phyloP scores from a whole-genome alignment of 257 asterid genomes.

The Echium plantagineum region DNA sequence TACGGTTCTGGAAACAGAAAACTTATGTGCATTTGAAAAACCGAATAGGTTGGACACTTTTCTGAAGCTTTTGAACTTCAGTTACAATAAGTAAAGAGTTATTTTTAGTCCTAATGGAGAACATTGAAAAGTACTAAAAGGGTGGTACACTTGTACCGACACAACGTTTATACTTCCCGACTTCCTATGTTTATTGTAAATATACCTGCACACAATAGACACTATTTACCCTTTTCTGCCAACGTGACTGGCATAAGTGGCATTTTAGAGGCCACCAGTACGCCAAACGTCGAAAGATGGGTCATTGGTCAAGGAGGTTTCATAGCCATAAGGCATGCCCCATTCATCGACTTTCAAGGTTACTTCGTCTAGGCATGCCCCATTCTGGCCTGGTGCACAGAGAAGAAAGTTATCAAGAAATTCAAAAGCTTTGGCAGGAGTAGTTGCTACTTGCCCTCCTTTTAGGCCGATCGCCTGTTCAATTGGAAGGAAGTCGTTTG shows the following conservation, averaged over 20 bases:
- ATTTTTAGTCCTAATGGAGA: too few species aligned
- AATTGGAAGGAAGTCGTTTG: background rate
- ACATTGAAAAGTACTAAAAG: too few species aligned
- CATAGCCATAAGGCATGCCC: slow-evolving; percentile 24
- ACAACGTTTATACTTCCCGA: background rate
- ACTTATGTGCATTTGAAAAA: too few species aligned
- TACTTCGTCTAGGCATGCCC: slow-evolving; percentile 15
- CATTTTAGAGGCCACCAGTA: background rate
- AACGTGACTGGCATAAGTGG: background rate
- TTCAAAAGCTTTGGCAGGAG: background rate
- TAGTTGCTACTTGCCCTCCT: background rate
- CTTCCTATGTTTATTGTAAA: background rate
- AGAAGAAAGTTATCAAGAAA: background rate
- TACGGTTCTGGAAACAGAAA: too few species aligned
- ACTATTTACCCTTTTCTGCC: background rate
- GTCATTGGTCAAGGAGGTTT: slow-evolving; percentile 26
- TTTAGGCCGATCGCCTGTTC: background rate
- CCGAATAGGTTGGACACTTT: background rate
- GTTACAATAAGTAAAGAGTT: too few species aligned
- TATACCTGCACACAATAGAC: background rate
- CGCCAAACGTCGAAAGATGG: slow-evolving; percentile 21
- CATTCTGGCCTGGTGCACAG: slow-evolving; percentile 2
- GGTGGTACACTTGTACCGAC: background rate
- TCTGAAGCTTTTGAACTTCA: too few species aligned
- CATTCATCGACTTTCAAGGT: slow-evolving; percentile 17